Percentiles rank a stretch among this genome's conserved stretches.
These are phyloP conservation scores for Skeletonema costatum DNA, from an alignment of 108 stramenopile species.

Conservation along the genomic window DNA sequence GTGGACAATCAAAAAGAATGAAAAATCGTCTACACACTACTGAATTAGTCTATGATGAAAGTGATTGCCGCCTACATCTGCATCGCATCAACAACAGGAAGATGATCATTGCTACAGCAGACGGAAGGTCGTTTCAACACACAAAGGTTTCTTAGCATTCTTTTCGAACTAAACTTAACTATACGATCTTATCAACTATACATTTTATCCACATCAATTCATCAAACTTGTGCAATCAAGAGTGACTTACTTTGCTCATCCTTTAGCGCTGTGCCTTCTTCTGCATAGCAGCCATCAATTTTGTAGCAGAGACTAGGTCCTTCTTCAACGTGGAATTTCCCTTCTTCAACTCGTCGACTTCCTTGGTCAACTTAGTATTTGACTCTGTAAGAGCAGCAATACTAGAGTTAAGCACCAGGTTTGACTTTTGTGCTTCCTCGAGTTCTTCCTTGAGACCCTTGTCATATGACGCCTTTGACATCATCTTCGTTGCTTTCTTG, in stretches of 20 bases:
- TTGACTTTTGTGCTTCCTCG: constrained; percentile 8
- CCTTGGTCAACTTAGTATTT: background rate
- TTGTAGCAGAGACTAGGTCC: background rate
- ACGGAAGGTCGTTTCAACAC: background rate
- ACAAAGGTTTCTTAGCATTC: too few species aligned
- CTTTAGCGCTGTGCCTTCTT: constrained; percentile 15
- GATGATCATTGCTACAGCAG: background rate
- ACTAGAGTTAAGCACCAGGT: constrained; percentile 19
- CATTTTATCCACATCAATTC: too few species aligned
- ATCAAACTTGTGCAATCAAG: too few species aligned
- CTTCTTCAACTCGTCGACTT: constrained; percentile 17
- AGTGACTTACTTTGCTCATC: too few species aligned
- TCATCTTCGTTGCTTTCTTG: background rate
- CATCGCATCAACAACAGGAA: background rate
- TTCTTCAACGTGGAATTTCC: background rate
- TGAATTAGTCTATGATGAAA: too few species aligned
- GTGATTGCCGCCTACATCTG: background rate
- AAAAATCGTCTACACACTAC: too few species aligned
- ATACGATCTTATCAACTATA: too few species aligned
- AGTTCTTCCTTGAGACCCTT: background rate
- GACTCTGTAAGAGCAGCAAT: background rate
- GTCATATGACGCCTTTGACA: constrained; percentile 5
- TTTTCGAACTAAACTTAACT: too few species aligned
- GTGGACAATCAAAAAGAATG: too few species aligned
- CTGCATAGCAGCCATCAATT: constrained; percentile 13